These are phyloP conservation scores for Physcomitrellopsis africana DNA, from an alignment of 225 moss, liverwort and hornwort genomes.

Conservation along the genomic window DNA sequence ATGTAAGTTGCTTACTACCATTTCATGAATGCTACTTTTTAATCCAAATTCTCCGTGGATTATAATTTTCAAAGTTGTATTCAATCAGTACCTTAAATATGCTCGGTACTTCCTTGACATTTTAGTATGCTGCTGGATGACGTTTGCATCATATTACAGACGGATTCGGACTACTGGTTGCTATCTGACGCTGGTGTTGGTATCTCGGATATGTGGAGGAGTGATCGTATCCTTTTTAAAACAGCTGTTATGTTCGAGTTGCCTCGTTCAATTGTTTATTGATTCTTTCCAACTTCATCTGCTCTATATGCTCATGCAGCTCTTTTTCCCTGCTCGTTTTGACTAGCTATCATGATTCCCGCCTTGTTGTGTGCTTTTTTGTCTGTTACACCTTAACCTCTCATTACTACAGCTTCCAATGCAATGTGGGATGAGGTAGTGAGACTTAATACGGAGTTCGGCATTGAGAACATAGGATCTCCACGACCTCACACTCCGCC, in stretches of 20 bases:
- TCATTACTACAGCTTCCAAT: constrained; percentile 54
- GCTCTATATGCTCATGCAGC: background rate
- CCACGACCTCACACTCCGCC: constrained; percentile 70
- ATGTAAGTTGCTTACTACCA: constrained; percentile 48
- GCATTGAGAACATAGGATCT: constrained; percentile 58
- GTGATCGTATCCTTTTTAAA: constrained; percentile 72
- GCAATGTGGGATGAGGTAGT: constrained; percentile 79
- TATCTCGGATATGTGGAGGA: constrained; percentile 85
- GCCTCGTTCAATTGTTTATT: background rate
- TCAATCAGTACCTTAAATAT: background rate
- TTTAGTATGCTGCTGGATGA: background rate
- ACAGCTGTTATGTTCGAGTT: background rate
- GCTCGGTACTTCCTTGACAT: constrained; percentile 19
- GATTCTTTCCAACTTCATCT: background rate
- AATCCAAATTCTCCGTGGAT: background rate
- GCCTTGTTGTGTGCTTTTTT: background rate
- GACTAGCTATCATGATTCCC: background rate
- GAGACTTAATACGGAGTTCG: constrained; percentile 67
- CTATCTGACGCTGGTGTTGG: constrained; percentile 79
- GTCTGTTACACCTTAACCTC: constrained; percentile 49
- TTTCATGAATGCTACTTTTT: background rate
- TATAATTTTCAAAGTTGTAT: background rate
- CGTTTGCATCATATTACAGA: constrained; percentile 40
- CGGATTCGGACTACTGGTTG: constrained; percentile 79
- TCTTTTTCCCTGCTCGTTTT: background rate